Evolutionary conservation across 192 early-diverging fungal species (phyloP), one percentile per base, ranked within the genome.

Genomic region (Anaeromyces robustus): DNA sequence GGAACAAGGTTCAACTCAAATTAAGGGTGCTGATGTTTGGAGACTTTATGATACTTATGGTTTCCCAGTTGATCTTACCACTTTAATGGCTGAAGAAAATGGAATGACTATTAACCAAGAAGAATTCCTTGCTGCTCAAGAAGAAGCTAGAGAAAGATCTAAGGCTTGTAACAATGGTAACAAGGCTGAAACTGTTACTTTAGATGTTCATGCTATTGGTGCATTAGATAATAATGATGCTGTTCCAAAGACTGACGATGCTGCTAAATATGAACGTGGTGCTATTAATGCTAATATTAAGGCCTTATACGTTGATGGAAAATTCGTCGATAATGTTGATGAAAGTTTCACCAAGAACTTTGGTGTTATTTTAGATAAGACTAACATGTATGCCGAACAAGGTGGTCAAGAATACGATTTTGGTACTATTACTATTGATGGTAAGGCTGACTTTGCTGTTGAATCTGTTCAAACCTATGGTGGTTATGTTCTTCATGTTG

Each of bases 41-140:
- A 90, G 95, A n/a, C 86, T 99, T 84, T 99, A 99, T 82, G 97
- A 98, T 83, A 99, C 97, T 19, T 99, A 95, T 84, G 97, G 97
- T 32, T 99, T 99, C 92, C 97, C 97, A 9, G 94, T 97, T 2
- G 97, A 99, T 85, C 89, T 99, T 78, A 99, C 97, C 17, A 93
- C 94, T 77, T 85, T 99, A 78, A 98, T 99, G 96, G 96, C 97
- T n/a, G 95, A 99, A 86, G 97, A 99, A 85, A 92, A 92, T 84
- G 94, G 93, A 16, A 86, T 98, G 78, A 80, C 80, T 22, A 92
- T 99, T 12, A 92, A 99, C 83, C 95, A 97, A 85, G 86, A 85
- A 39, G 94, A 90, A 84, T 98, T 97, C 81, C 86, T 92, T 82
- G 84, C 82, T 18, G 94, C 92, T 81, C 94, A 94, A 85, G 86